Evolutionary conservation across 306 rosid species (phyloP), one percentile per base, ranked within the genome.

Genomic region (Dalbergia cochinchinensis): DNA sequence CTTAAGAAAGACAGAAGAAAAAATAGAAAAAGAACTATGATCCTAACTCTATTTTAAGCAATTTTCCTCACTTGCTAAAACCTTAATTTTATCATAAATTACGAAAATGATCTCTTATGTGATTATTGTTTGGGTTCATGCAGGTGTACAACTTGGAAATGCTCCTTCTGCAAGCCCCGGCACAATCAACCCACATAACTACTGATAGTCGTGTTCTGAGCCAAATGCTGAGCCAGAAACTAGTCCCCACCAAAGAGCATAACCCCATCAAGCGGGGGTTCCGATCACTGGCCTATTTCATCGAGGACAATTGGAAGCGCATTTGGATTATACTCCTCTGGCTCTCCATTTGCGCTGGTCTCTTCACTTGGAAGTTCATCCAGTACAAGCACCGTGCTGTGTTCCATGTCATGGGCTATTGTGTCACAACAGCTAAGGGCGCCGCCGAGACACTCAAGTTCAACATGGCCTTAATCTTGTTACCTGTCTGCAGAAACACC

Each of bases 361-460:
- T 91, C 9, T 95, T 93, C 72, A 79, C 99, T 2, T 93, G 97
- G 97, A 93, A 92, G 72, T 95, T 91, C 80, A 63, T 91, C 5
- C 94, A 90, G 77, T 95, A 93, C 77, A 92, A 82, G 79, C 26
- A 85, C 7, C 86, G 98, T n/a, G 90, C 88, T 0, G 97, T 85
- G 22, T 95, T 90, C 67, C 57, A 88, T 6, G 83, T 90, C 69
- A 95, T 92, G 99, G 98, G 96, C 20, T 92, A 95, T 51, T 95
- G 98, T 19, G 98, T 92, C 42, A 84, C 90, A 6, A 72, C 89
- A 0, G 97, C 97, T 1, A 91, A 95, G 50, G 99, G 98, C 35
- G 98, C 88, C 3, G 98, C 98, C 6, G 98, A 95, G 83, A 95
- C 98, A 0, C 89, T 91, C 11, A 95, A 95, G 76, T 92, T 95